phyloP scores from a whole-genome alignment of 2,329 filamentous ascomycete genomes.

The Ophiostoma angusticollis region DNA sequence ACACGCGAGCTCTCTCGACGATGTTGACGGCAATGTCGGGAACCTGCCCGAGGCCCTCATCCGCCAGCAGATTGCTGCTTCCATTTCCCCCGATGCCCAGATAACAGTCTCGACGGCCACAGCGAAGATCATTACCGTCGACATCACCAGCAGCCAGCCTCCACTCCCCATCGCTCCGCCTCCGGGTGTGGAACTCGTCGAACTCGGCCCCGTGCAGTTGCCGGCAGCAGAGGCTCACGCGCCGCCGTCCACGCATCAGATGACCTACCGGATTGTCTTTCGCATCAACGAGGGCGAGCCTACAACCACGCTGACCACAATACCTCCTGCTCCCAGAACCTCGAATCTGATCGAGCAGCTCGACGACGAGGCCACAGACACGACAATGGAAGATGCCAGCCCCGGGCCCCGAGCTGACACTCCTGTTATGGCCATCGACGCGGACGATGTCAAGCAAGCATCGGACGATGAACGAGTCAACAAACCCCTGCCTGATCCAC shows the following conservation, averaged over 20 bases:
- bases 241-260: neutral
- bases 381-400: neutral
- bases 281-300: slow-evolving; percentile 21
- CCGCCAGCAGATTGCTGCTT: slow-evolving; percentile 40
- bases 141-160: slow-evolving; percentile 42
- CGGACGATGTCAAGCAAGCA: too few species aligned
- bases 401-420: too few species aligned
- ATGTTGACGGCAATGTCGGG: slow-evolving; percentile 19
- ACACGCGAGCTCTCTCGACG: slow-evolving; percentile 3
- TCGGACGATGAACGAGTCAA: too few species aligned
- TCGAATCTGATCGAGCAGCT: slow-evolving; percentile 11
- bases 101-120: slow-evolving; percentile 46
- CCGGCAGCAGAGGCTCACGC: slow-evolving; percentile 15
- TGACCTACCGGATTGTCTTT: slow-evolving; percentile 46
- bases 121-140: slow-evolving; percentile 51
- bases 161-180: slow-evolving; percentile 40
- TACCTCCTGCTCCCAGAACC: neutral
- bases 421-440: neutral
- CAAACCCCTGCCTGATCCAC: neutral
- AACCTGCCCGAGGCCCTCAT: slow-evolving; percentile 32
- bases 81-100: slow-evolving; percentile 42
- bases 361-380: slow-evolving; percentile 19
- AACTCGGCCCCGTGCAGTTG: slow-evolving; percentile 26
- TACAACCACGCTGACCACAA: neutral
- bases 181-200: slow-evolving; percentile 46